Evolutionary conservation across 2,329 filamentous ascomycete species (phyloP).

Genomic region (Aspergillus fijiensis): DNA sequence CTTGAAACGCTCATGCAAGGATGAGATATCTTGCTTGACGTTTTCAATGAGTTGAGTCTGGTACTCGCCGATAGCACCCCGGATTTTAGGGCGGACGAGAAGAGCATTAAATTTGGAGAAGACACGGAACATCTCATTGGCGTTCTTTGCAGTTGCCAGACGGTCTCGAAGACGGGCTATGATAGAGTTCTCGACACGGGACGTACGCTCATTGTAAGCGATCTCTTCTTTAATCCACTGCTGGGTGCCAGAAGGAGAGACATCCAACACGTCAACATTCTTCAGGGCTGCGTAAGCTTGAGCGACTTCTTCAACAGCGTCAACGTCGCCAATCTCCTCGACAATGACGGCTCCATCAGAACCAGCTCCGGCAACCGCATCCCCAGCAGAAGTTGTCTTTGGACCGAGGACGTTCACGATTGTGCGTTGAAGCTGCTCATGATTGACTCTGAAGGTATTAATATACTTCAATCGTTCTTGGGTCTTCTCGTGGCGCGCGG

Average conservation of each 20-base stretch:
- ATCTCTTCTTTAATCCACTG: slow-evolving; percentile 93
- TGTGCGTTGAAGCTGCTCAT: slow-evolving; percentile 94
- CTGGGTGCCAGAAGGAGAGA: slow-evolving; percentile 83
- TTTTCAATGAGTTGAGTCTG: slow-evolving; percentile 98
- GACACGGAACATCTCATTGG: slow-evolving; percentile 99
- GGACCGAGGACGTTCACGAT: slow-evolving; percentile 95
- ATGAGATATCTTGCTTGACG: slow-evolving; percentile 92
- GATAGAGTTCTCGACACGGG: slow-evolving; percentile 97
- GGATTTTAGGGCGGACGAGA: slow-evolving; percentile 97
- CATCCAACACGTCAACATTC: slow-evolving; percentile 92
- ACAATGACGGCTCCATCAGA: slow-evolving; percentile 68
- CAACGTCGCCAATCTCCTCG: slow-evolving; percentile 94
- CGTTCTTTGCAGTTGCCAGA: slow-evolving; percentile 90
- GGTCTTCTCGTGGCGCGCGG: slow-evolving; percentile 79
- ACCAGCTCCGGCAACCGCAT: slow-evolving; percentile 38
- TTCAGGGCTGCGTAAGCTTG: slow-evolving; percentile 92
- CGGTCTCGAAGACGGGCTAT: slow-evolving; percentile 91
- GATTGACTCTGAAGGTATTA: slow-evolving; percentile 89
- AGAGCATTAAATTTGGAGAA: slow-evolving; percentile 99
- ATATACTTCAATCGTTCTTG: slow-evolving; percentile 93
- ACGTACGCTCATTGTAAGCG: slow-evolving; percentile 95
- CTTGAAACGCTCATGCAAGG: slow-evolving; percentile 94
- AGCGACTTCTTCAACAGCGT: slow-evolving; percentile 92
- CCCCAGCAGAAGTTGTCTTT: slow-evolving; percentile 59
- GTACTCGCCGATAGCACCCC: slow-evolving; percentile 95